phyloP scores from a whole-genome alignment of 192 early-diverging fungal genomes.

The Backusella circina region DNA sequence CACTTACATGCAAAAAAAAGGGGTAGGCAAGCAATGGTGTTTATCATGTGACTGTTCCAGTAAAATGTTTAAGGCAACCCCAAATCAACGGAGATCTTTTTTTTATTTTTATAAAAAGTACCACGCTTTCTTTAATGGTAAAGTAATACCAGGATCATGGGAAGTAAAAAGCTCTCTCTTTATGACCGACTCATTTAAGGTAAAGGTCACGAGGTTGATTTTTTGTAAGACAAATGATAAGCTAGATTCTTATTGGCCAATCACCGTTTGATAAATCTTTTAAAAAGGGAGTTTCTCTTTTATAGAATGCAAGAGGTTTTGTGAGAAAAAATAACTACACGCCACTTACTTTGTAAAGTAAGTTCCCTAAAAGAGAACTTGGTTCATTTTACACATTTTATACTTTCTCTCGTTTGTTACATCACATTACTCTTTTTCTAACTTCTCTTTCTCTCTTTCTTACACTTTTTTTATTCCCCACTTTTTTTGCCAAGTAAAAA shows the following conservation, averaged over 20 bases:
- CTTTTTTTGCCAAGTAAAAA: neutral
- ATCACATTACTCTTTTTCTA: conserved; percentile 12
- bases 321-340: conserved; percentile 4
- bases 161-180: neutral
- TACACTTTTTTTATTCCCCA: neutral
- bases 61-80: neutral
- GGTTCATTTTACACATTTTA: neutral
- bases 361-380: neutral
- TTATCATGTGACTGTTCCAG: neutral
- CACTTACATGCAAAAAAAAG: neutral
- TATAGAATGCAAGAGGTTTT: conserved; percentile 6
- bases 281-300: neutral
- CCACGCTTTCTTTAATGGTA: neutral
- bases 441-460: neutral
- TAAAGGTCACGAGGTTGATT: neutral
- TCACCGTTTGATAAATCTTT: too few relatives aligned
- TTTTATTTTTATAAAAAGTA: conserved; percentile 1
- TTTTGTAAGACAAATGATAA: conserved; percentile 9
- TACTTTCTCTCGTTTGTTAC: neutral
- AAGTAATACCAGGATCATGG: neutral
- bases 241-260: neutral
- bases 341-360: neutral
- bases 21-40: neutral
- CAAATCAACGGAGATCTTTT: neutral
- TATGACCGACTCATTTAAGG: neutral